Evolutionary conservation across 306 rosid species (phyloP).

Genomic region (Lathyrus tuberosus): DNA sequence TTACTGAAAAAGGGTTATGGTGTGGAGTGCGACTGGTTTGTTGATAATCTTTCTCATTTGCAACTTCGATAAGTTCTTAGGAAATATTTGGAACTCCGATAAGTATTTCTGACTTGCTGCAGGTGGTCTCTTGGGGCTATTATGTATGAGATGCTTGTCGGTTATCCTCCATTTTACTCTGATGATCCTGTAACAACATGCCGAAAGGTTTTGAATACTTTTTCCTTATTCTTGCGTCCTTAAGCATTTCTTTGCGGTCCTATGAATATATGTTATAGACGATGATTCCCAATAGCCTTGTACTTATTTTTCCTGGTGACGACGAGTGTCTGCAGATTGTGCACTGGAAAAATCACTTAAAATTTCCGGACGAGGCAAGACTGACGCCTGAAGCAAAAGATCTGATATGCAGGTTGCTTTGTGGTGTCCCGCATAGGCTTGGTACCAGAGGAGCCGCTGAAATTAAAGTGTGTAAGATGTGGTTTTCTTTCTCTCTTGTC

Average conservation of each 20-base stretch:
- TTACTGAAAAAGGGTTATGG: conserved; percentile 86
- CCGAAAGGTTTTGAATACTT: conserved; percentile 66
- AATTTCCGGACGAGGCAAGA: conserved; percentile 84
- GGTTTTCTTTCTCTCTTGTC: conserved; percentile 11
- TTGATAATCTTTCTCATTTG: conserved; percentile 32
- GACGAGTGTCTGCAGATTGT: conserved; percentile 63
- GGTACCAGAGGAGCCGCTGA: conserved; percentile 70
- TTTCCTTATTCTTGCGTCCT: background rate
- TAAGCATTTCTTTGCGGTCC: background rate
- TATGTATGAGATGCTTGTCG: conserved; percentile 95
- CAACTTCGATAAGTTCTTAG: no score
- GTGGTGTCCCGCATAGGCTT: conserved; percentile 77
- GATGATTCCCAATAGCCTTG: background rate
- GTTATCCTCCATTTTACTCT: conserved; percentile 93
- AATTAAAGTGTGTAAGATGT: conserved; percentile 64
- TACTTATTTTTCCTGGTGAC: conserved; percentile 15
- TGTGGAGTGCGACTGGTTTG: conserved; percentile 90
- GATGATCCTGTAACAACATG: conserved; percentile 95
- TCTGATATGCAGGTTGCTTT: conserved; percentile 80
- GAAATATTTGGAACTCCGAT: no score
- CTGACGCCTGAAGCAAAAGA: conserved; percentile 84
- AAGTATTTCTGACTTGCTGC: conserved; percentile 44
- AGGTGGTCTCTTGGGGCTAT: conserved; percentile 99
- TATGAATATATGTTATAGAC: background rate
- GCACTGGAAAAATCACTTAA: conserved; percentile 89